phyloP scores from a whole-genome alignment of 163 green algal species.

The Chlorella variabilis region DNA sequence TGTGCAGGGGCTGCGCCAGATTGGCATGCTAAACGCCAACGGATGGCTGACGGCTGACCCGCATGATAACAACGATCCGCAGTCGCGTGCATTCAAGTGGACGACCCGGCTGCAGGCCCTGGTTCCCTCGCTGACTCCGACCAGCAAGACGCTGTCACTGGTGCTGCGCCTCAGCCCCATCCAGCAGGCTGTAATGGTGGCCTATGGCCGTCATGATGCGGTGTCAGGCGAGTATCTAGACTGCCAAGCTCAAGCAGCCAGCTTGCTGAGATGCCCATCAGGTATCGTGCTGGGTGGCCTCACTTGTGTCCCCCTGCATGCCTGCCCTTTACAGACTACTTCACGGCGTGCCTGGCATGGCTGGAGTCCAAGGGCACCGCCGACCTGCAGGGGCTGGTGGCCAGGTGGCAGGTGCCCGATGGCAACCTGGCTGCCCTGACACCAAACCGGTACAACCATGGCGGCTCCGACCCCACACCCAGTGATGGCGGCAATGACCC shows the following conservation, averaged over 20 bases:
- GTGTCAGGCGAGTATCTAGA: conserved; percentile 3
- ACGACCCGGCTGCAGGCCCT: not conserved
- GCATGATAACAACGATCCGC: not conserved
- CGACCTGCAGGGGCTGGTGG: not conserved
- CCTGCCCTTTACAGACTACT: conserved; percentile 19
- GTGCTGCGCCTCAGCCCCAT: conserved; percentile 28
- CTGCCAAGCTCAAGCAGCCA: too few relatives aligned
- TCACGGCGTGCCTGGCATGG: conserved; percentile 25
- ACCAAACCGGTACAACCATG: not conserved
- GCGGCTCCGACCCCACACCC: too few relatives aligned
- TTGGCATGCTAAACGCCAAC: not conserved
- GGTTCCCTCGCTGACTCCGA: conserved; percentile 18
- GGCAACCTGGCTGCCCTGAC: conserved; percentile 3
- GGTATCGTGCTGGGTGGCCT: too few relatives aligned
- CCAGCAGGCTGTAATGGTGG: conserved; percentile 17
- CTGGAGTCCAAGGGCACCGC: not conserved
- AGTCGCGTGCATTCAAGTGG: not conserved
- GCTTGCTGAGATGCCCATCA: too few relatives aligned
- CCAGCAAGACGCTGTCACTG: conserved; percentile 14
- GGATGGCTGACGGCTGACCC: conserved; percentile 25
- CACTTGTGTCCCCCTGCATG: not conserved
- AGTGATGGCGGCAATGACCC: too few relatives aligned
- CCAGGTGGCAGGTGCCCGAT: not conserved
- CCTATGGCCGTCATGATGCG: conserved; percentile 18
- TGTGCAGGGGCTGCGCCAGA: conserved; percentile 18